Base-by-base conservation (phyloP, 2,329 filamentous ascomycete species). In the Furcasterigmium furcatum region DNA sequence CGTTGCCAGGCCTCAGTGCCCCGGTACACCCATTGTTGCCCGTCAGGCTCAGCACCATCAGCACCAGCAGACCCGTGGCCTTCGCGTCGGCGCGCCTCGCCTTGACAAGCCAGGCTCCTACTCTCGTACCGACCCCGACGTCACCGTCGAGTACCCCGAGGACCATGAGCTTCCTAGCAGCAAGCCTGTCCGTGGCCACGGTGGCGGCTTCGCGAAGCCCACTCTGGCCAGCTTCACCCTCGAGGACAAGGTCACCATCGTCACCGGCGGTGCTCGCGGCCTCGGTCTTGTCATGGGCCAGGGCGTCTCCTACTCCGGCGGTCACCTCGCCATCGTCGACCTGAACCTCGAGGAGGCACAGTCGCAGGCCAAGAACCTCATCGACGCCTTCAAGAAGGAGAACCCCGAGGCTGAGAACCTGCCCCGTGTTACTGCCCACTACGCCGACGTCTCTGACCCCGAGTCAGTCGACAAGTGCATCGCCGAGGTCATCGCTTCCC, bases 221-320 rank as follows among this genome's bases (percentile, higher is more conserved):
- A 95, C 91, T 0, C 79, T 96, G 22, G 84, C 88, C 27, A 82
- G 82, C 36, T 97, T 96, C 71, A 92, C 90, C 9, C 79, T 97
- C 27, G 87, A 95, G 62, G 87, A 84, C 50, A 86, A 85, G 60
- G 87, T 91, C 9, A 90, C 83, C 39, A 75, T 96, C 34, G 87
- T 97, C 32, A 97, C 92, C 1, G 92, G 92, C 43, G 92, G 91
- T 61, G 92, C 92, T 21, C 79, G 91, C 61, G 92, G 92, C 8
- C 69, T 97, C 47, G 92, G 92, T 32, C 73, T 96, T 50, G 91
- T 95, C 56, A 96, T 97, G 87, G 88, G 87, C 43, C 91, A 96
- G 72, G 91, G 88, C 39, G 81, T 96, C 67, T 87, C 96, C 44
- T 85, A 89, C 44, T 94, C 88, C 44, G 92, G 92, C 43, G 88